These are phyloP conservation scores for Neospermospora avenae DNA, from an alignment of 2,329 filamentous ascomycete species.

Conservation along the genomic window DNA sequence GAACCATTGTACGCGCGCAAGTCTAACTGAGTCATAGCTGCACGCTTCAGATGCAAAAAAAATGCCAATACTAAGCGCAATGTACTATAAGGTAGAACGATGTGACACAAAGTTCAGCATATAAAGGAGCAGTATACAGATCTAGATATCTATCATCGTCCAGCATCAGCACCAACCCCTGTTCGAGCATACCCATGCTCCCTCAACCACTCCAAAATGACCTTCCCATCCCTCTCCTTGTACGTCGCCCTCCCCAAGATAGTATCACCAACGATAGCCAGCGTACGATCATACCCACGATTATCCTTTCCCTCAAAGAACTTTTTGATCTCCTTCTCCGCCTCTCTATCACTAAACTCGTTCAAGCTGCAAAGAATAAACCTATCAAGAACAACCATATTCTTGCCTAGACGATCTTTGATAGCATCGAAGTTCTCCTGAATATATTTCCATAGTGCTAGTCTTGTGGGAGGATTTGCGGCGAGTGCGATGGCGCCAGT, in stretches of 20 bases:
- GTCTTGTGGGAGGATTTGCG: slow-evolving; percentile 69
- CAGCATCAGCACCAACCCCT: not conserved
- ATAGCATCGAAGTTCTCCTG: slow-evolving; percentile 78
- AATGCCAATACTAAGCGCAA: too few species aligned
- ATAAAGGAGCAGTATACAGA: not conserved
- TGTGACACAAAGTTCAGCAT: not conserved
- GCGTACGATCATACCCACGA: slow-evolving; percentile 77
- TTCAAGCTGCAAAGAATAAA: slow-evolving; percentile 77
- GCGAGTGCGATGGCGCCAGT: slow-evolving; percentile 71
- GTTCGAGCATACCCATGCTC: slow-evolving; percentile 52
- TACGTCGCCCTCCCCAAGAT: slow-evolving; percentile 82
- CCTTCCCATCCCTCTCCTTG: slow-evolving; percentile 68
- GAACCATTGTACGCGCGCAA: too few species aligned
- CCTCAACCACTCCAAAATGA: slow-evolving; percentile 76
- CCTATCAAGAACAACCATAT: slow-evolving; percentile 85
- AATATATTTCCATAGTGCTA: slow-evolving; percentile 79
- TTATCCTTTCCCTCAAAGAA: slow-evolving; percentile 91
- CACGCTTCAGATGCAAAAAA: too few species aligned
- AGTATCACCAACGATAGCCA: slow-evolving; percentile 82
- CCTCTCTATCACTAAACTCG: slow-evolving; percentile 70
- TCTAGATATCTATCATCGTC: not conserved
- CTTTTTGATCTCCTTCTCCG: slow-evolving; percentile 69
- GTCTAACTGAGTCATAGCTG: too few species aligned
- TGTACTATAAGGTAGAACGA: too few species aligned
- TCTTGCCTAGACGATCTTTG: slow-evolving; percentile 67